These are phyloP conservation scores for Populus davidiana DNA, from an alignment of 345 rosid species.

Conservation along the genomic window DNA sequence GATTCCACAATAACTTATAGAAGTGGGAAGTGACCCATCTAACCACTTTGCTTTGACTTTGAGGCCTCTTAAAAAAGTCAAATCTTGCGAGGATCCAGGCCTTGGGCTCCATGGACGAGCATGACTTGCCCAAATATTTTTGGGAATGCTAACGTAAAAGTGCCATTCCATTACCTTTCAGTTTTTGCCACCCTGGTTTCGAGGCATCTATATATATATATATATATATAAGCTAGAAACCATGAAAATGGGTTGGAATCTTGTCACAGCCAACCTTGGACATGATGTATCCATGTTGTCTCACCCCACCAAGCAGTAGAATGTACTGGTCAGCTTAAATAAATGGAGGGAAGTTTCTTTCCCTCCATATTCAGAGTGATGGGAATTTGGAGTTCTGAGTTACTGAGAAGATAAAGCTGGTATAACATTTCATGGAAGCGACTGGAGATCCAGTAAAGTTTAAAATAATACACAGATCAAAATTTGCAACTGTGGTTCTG, in stretches of 20 bases:
- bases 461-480: background rate
- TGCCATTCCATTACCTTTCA: no score
- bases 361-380: background rate
- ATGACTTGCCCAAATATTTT: background rate
- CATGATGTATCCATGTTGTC: no score
- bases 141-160: background rate
- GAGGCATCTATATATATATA: no score
- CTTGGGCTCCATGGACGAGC: no score
- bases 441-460: background rate
- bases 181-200: no score
- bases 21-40: background rate
- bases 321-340: no score
- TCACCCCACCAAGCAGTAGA: no score
- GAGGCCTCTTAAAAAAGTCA: background rate
- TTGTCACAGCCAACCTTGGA: no score
- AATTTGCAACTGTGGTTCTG: background rate
- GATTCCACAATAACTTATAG: slow-evolving; percentile 27
- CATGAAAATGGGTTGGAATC: no score
- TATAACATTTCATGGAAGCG: background rate
- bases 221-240: no score
- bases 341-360: no score
- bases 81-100: background rate
- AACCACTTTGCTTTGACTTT: no score
- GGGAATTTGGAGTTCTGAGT: background rate
- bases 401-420: background rate